Evolutionary conservation across 805 yeast genomes (phyloP), one percentile per base, ranked within the genome.

Genomic region (Saccharomycopsis oosterbeekiorum): DNA sequence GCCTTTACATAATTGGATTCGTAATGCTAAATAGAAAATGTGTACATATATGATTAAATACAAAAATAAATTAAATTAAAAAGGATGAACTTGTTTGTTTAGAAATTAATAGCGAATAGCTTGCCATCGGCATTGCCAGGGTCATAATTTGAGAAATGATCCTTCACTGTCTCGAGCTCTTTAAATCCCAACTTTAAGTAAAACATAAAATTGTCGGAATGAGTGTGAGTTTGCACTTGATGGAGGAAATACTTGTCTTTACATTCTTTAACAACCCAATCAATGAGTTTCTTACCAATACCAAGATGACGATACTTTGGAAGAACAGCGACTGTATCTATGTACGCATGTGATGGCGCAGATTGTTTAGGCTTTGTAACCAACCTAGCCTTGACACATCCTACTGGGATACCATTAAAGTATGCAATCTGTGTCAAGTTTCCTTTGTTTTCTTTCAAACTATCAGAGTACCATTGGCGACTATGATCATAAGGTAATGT

Each of bases 371-470:
- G 75, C n/a, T 74, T 76, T 61, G 78, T 77, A 59, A 79, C 73
- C 9, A 77, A 72, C 65, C 76, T 78, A 60, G 87, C 85, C 63
- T 84, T 84, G 57, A 90, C 74, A 3, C 84, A 86, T 15, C 94
- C 97, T 3, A 90, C 93, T 8, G 96, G 90, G 5, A 88, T 80
- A 68, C 87, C 96, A 57, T 86, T 80, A 71, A 78, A 86, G 72
- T 77, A 88, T 0, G 86, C 88, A 60, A 68, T 55, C 57, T 68
- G 67, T 39, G 59, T 59, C 21, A 60, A 39, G 34, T 58, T 58
- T 24, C 60, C 60, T 11, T 55, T 36, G 14, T 58, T 40, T 10
- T 37, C 43, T 10, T 43, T 40, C 17, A 47, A 50, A 9, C 57
- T 15, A 8, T 54, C 58, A 29, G 19, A 19, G 37, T 62, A 59